Evolutionary conservation across 225 moss, liverwort and hornwort genomes (phyloP), one percentile per base, ranked within the genome.

Genomic region (Bryum argenteum): DNA sequence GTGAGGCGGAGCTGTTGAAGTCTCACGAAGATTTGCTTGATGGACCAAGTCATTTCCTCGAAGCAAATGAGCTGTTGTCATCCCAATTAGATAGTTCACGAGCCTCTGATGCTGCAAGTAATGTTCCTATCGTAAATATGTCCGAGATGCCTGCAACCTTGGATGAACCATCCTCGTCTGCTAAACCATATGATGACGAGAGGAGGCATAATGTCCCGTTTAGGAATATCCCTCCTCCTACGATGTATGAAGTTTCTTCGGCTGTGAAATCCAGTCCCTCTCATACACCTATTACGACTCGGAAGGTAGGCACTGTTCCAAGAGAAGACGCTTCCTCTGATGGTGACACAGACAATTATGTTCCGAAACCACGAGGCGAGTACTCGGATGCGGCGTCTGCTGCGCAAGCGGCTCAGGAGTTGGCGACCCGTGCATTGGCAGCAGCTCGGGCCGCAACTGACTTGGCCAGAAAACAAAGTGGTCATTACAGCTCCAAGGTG

Each of bases 11-110:
- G 71, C 64, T 98, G 4, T 61, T 89, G 70, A 80, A 80, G 62
- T 76, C 83, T 67, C 97, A 81, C 26, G 97, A 98, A 80, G 97
- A 98, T 84, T 81, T 98, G 75, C 94, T 98, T 65, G 96, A 96
- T 83, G 96, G 96, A 70, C 88, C 88, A n/a, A 90, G 77, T 15
- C 81, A 87, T 69, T 96, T 93, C 57, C 83, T 89, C 61, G 75
- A 65, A 44, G 85, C 85, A 10, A 63, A 81, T 61, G 81, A 89
- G 28, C 48, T 78, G 54, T 78, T 82, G 22, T 43, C 81, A 54
- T 65, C 78, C 8, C 75, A 56, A 42, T 53, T 67, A 44, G 71
- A 54, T 53, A 47, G 41, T 54, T 61, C 61, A 61, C 61, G 20
- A 33, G 65, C 74, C 21, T 15, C 80, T 48, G 80, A 63, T 40